Conservation (phyloP, 768 basidiomycete genomes). For the Crassisporium funariophilum region DNA sequence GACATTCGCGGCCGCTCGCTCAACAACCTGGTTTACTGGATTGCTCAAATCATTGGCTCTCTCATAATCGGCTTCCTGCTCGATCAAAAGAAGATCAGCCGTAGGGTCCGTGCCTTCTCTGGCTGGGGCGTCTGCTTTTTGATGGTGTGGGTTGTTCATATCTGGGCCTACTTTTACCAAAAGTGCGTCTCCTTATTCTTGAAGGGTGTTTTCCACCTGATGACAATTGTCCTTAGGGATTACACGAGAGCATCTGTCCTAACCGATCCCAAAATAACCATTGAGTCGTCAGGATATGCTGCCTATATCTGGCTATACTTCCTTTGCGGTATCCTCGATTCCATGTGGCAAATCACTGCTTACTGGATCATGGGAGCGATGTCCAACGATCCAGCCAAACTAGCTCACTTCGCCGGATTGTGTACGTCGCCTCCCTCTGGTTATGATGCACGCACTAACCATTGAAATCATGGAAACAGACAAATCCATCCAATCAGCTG, state of each 20-base stretch:
- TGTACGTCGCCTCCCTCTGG: constrained; percentile 50
- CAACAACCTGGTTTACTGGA: constrained; percentile 82
- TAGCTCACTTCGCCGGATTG: constrained; percentile 81
- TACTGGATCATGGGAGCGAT: constrained; percentile 88
- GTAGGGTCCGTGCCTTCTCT: constrained; percentile 70
- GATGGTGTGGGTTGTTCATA: constrained; percentile 70
- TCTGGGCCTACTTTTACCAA: constrained; percentile 80
- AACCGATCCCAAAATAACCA: constrained; percentile 36
- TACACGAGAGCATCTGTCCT: constrained; percentile 61
- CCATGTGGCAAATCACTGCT: constrained; percentile 84
- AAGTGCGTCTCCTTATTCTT: constrained; percentile 42
- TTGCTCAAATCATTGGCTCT: constrained; percentile 76
- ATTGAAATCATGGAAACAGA: constrained; percentile 11
- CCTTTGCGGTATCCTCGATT: constrained; percentile 73
- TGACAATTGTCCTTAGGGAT: constrained; percentile 27
- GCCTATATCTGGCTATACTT: constrained; percentile 65
- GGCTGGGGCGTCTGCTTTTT: constrained; percentile 67
- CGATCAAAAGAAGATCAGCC: constrained; percentile 54
- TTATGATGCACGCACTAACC: background rate
- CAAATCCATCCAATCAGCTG: constrained; percentile 74
- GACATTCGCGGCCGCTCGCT: constrained; percentile 76
- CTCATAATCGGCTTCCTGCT: constrained; percentile 69
- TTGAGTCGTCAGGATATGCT: constrained; percentile 65
- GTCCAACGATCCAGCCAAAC: constrained; percentile 79
- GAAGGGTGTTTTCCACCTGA: no score